A percentile compares a stretch with the other conserved stretches of the same genome.
Conservation (phyloP, 169 alveolate genomes). For the Sarcocystis neurona region DNA sequence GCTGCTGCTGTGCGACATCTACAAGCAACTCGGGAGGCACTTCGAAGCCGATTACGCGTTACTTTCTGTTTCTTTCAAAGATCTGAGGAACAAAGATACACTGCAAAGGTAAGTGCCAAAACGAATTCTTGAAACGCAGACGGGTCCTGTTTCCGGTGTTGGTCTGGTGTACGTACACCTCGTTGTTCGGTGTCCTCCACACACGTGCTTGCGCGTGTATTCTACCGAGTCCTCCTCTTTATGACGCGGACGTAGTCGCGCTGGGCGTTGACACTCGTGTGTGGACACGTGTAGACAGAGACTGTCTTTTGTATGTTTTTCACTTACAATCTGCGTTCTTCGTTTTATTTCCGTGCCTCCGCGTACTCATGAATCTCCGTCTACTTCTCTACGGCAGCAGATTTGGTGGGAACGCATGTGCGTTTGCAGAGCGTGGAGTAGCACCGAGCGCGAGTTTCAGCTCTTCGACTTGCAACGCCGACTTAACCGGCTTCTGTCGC, state of each 20-base stretch:
- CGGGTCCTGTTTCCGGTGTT: too few species aligned
- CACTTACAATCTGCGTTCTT: too few species aligned
- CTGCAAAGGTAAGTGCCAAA: conserved; percentile 39
- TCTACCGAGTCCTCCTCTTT: too few species aligned
- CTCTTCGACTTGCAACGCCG: conserved; percentile 19
- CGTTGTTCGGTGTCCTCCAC: neutral
- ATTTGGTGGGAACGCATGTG: neutral
- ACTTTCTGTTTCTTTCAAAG: conserved; percentile 37
- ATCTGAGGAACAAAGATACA: conserved; percentile 25
- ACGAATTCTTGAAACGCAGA: too few species aligned
- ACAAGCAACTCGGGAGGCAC: neutral
- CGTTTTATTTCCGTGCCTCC: too few species aligned
- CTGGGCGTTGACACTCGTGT: too few species aligned
- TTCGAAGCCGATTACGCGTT: conserved; percentile 46
- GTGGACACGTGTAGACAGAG: too few species aligned
- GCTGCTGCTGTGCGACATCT: conserved; percentile 26
- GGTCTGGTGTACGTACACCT: neutral
- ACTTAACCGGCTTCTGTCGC: neutral
- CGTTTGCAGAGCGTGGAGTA: conserved; percentile 19
- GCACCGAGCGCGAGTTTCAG: conserved; percentile 13
- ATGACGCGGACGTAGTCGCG: too few species aligned
- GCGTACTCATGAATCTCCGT: too few species aligned
- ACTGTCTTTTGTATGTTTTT: too few species aligned
- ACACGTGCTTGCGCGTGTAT: neutral
- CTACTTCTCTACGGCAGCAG: too few species aligned